Base-by-base conservation (phyloP, 2,329 filamentous ascomycete genomes). In the Lecanicillium sp. region DNA sequence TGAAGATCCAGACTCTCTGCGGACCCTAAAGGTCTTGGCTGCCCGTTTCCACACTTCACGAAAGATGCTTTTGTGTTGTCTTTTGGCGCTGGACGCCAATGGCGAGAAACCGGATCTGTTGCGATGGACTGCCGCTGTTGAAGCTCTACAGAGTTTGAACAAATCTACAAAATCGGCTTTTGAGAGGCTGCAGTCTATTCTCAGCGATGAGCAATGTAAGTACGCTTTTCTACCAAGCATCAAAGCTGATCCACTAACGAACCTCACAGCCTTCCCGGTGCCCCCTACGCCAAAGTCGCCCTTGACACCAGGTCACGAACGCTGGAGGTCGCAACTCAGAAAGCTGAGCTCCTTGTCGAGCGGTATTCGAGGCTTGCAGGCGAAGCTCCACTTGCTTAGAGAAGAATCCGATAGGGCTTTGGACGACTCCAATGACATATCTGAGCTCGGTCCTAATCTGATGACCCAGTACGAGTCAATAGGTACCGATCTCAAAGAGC, bases 401-500 rank as follows among this genome's bases (percentile, higher is more conserved):
- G 92, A 98, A 58, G 88, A 95, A 58, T 94, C 88, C 0, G 86
- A 85, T 53, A 77, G 77, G 43, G 79, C 79, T 31, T 63, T 95
- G 19, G 85, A 94, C 51, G 79, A 83, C 49, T 79, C 84, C 28
- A 70, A 72, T 42, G 78, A 82, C 49, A 77, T 85, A 14, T 77
- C 78, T 4, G 85, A 94, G 48, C 73, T 95, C 13, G 86, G 85
- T 1, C 75, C 81, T 1, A 80, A 79, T 45, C 71, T 96, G 29
- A 81, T 95, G 71, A 65, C 80, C 16, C 92, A 96, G 53, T 98
- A 96, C 59, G 92, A 98, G 41, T 90, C 88, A 4, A 94, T 98
- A 46, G 92, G 92, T 3, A 71, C 80, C 18, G 92, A 98, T 53
- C 71, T 98, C 32, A 83, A 83, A 56, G 75, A 81, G 31, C 65